Evolutionary conservation across 2,329 filamentous ascomycete genomes (phyloP).

Genomic region (Alternaria angustiovoidea): DNA sequence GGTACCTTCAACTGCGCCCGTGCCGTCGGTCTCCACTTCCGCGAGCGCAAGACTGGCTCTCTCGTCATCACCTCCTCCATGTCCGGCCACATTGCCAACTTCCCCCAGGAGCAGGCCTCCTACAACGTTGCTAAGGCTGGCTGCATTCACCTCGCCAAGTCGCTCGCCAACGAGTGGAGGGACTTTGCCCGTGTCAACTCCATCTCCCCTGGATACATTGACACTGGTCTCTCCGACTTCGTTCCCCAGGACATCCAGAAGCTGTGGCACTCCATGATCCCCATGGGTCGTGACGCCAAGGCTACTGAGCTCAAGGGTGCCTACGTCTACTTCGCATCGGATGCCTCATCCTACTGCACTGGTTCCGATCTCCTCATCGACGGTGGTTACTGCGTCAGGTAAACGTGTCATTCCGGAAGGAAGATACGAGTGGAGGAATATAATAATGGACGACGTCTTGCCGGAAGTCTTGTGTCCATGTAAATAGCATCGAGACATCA

Average conservation of each 20-base stretch:
- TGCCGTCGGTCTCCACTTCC: conserved; percentile 83
- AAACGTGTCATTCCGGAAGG: conserved; percentile 34
- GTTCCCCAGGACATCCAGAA: conserved; percentile 73
- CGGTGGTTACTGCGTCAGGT: conserved; percentile 69
- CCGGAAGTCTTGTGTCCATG: conserved; percentile 22
- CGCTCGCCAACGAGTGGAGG: conserved; percentile 73
- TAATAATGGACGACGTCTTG: conserved; percentile 19
- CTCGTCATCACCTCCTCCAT: conserved; percentile 75
- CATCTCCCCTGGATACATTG: conserved; percentile 74
- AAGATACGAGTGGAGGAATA: conserved; percentile 20
- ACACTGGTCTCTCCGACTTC: conserved; percentile 72
- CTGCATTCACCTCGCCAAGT: conserved; percentile 69
- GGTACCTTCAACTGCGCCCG: conserved; percentile 88
- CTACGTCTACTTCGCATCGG: conserved; percentile 81
- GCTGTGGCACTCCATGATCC: conserved; percentile 80
- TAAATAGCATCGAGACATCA: conserved; percentile 28
- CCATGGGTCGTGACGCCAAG: conserved; percentile 79
- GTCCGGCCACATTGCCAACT: conserved; percentile 86
- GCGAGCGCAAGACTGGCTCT: conserved; percentile 68
- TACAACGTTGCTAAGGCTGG: conserved; percentile 67
- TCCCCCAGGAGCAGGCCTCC: conserved; percentile 70
- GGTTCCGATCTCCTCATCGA: conserved; percentile 76
- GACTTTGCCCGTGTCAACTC: conserved; percentile 74
- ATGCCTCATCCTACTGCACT: conserved; percentile 84
- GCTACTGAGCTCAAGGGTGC: conserved; percentile 82